Evolutionary conservation across 148 eudicot genomes (phyloP).

Genomic region (Rhododendron molle): DNA sequence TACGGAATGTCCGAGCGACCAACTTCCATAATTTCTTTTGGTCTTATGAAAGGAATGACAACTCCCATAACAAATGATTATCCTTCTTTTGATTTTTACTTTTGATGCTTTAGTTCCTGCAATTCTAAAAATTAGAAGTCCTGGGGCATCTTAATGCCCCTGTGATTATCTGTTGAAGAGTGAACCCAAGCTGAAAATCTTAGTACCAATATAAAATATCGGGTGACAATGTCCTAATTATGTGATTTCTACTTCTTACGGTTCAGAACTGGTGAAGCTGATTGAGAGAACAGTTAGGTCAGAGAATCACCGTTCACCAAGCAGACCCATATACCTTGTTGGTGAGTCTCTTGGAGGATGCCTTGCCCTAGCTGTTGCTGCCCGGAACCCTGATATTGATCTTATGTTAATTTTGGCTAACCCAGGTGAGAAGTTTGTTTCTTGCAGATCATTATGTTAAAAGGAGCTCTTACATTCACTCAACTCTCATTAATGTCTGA

Average conservation of each 20-base stretch:
- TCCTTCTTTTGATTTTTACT: background rate
- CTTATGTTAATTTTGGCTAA: conserved; percentile 65
- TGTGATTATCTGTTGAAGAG: background rate
- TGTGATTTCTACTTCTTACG: background rate
- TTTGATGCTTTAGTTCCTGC: background rate
- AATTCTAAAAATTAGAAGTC: background rate
- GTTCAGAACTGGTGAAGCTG: conserved; percentile 45
- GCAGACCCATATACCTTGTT: conserved; percentile 61
- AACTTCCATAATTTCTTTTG: background rate
- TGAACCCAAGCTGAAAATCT: background rate
- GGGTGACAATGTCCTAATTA: background rate
- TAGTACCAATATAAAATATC: background rate
- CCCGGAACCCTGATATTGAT: conserved; percentile 52
- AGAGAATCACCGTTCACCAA: conserved; percentile 28
- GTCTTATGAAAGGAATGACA: background rate
- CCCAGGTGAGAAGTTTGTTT: conserved; percentile 48
- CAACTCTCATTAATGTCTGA: background rate
- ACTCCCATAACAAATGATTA: background rate
- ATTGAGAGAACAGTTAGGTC: conserved; percentile 51
- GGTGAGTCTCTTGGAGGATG: conserved; percentile 67
- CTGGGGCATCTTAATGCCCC: background rate
- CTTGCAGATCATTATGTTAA: background rate
- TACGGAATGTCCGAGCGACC: too few relatives aligned
- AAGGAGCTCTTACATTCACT: background rate
- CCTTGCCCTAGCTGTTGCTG: conserved; percentile 60